Conservation (phyloP, 306 rosid genomes). For the Urtica urens region DNA sequence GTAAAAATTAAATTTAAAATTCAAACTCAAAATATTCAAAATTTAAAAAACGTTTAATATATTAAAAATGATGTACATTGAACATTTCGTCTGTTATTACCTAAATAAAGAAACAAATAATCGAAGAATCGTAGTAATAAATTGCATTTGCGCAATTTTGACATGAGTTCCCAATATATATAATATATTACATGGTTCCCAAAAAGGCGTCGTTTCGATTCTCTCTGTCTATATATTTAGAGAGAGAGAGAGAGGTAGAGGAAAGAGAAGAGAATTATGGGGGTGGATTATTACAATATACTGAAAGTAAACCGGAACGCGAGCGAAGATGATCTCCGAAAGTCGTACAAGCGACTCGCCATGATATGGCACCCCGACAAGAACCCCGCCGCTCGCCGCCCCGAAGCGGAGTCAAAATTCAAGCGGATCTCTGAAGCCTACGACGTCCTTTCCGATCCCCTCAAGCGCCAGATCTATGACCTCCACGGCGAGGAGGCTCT, state of each 20-base stretch:
- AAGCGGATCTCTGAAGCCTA: slow-evolving; percentile 82
- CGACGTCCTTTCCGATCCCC: slow-evolving; percentile 72
- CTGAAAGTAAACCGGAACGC: slow-evolving; percentile 80
- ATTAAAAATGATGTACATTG: too few relatives aligned
- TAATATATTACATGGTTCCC: too few relatives aligned
- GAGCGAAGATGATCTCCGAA: slow-evolving; percentile 74
- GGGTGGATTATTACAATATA: slow-evolving; percentile 83
- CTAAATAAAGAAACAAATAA: too few relatives aligned
- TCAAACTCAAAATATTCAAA: too few relatives aligned
- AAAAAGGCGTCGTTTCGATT: too few relatives aligned
- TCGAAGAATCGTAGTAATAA: too few relatives aligned
- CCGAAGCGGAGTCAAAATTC: slow-evolving; percentile 78
- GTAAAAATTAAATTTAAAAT: too few relatives aligned
- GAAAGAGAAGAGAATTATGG: slow-evolving; percentile 29
- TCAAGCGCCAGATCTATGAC: slow-evolving; percentile 96
- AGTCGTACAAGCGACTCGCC: slow-evolving; percentile 67
- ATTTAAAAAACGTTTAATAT: too few relatives aligned
- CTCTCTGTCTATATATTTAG: too few relatives aligned
- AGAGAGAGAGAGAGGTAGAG: background rate
- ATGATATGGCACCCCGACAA: slow-evolving; percentile 95
- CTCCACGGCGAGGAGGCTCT: slow-evolving; percentile 79
- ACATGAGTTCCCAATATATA: background rate
- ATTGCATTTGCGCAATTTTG: too few relatives aligned
- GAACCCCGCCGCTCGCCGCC: slow-evolving; percentile 40
- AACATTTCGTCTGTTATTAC: too few relatives aligned